phyloP scores from a whole-genome alignment of 139 green algal species.

The Pycnococcus provasolii region DNA sequence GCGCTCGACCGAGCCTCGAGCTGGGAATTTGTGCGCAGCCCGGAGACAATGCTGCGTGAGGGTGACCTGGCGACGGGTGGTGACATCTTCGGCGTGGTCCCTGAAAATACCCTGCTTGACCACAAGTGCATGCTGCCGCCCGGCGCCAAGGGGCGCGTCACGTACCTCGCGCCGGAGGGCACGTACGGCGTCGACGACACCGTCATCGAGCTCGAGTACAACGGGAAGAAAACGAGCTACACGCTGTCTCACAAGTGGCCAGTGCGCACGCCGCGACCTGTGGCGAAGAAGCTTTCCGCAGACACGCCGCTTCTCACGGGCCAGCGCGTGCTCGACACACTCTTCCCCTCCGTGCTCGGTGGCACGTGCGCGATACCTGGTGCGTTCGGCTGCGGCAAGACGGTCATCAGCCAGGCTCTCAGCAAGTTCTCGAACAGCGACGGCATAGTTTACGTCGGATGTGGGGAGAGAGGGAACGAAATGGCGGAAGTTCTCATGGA shows the following conservation, averaged over 20 bases:
- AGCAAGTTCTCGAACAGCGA: slow-evolving; percentile 98
- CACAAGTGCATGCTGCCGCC: slow-evolving; percentile 87
- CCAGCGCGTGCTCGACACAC: slow-evolving; percentile 88
- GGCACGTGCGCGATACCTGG: slow-evolving; percentile 96
- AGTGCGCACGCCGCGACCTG: slow-evolving; percentile 78
- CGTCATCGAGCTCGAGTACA: slow-evolving; percentile 96
- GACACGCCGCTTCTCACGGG: slow-evolving; percentile 95
- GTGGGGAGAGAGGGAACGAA: slow-evolving; percentile 93
- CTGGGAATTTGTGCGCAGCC: slow-evolving; percentile 86
- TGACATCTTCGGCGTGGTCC: slow-evolving; percentile 85
- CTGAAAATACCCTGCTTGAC: slow-evolving; percentile 89
- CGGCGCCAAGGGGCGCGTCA: slow-evolving; percentile 67
- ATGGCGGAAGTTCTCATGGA: slow-evolving; percentile 78
- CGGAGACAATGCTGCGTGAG: slow-evolving; percentile 28
- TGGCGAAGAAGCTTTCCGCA: slow-evolving; percentile 87
- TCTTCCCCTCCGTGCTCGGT: slow-evolving; percentile 95
- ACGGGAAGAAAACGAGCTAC: slow-evolving; percentile 82
- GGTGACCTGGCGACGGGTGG: slow-evolving; percentile 83
- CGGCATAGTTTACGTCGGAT: slow-evolving; percentile 98
- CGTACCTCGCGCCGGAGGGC: slow-evolving; percentile 78
- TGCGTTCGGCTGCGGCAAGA: slow-evolving; percentile 98
- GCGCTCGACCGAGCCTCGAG: slow-evolving; percentile 62
- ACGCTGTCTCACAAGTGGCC: slow-evolving; percentile 95
- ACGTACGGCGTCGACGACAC: slow-evolving; percentile 65
- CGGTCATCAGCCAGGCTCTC: slow-evolving; percentile 94